Conservation (phyloP, 1,139 yeast species). For the Geotrichum reessii region DNA sequence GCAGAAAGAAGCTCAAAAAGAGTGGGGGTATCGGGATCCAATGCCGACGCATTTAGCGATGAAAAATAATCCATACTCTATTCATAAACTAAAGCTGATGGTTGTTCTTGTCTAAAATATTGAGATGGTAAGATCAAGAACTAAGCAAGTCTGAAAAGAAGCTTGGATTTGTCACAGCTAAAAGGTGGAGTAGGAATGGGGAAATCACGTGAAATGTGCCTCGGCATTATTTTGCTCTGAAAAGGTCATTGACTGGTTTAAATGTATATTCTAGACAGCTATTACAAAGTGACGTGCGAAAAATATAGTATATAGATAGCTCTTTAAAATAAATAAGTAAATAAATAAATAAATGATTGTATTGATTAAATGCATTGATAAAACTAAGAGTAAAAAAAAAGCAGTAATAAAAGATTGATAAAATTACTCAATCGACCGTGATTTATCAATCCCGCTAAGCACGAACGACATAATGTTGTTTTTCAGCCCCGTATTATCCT, state of each 20-base stretch:
- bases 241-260: neutral
- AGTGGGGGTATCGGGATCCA: conserved; percentile 74
- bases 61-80: conserved; percentile 73
- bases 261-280: no score
- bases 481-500: neutral
- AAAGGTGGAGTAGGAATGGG: neutral
- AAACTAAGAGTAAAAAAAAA: neutral
- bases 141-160: neutral
- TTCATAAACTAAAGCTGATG: neutral
- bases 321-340: no score
- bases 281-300: no score
- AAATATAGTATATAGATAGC: neutral
- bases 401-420: neutral
- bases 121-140: neutral
- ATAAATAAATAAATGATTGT: no score
- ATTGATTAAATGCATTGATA: no score
- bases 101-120: neutral
- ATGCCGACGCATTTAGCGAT: conserved; percentile 66
- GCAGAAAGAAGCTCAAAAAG: conserved; percentile 79
- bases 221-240: neutral
- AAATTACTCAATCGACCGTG: neutral
- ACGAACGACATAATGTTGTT: neutral
- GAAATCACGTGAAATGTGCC: neutral
- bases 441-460: neutral
- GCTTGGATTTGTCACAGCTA: no score